A percentile compares a stretch with the other conserved stretches of the same genome.
phyloP scores from a whole-genome alignment of 768 basidiomycete species.

The Tulasnella sp. region DNA sequence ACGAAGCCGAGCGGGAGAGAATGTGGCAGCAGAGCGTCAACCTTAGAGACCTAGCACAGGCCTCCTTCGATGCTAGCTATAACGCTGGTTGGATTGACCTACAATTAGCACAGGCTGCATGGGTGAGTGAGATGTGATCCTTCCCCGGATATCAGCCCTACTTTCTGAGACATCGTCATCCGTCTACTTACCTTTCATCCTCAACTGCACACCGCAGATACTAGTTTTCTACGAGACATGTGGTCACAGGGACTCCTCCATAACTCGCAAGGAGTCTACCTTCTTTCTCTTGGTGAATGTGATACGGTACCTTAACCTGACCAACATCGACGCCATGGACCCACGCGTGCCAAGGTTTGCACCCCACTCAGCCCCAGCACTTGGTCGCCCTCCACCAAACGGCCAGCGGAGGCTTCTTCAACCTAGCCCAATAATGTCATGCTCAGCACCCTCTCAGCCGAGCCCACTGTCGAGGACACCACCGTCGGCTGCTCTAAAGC shows the following conservation, averaged over 20 bases:
- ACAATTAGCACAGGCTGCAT: constrained; percentile 17
- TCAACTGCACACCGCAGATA: neutral
- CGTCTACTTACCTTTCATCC: no score
- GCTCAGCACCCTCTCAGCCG: neutral
- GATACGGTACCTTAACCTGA: constrained; percentile 3
- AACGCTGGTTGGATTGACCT: constrained; percentile 15
- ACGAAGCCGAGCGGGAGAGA: neutral
- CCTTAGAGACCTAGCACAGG: constrained; percentile 14
- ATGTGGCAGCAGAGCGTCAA: constrained; percentile 3
- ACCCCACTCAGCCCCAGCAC: constrained; percentile 3
- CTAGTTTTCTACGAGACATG: constrained; percentile 15
- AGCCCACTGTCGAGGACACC: no score
- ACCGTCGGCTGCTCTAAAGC: no score
- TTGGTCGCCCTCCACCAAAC: neutral
- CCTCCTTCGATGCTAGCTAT: constrained; percentile 12
- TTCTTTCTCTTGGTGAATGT: constrained; percentile 9
- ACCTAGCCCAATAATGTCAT: neutral
- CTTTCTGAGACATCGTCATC: no score
- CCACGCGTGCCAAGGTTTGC: constrained; percentile 7
- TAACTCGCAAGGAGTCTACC: neutral
- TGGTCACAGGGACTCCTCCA: constrained; percentile 6
- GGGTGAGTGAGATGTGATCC: neutral
- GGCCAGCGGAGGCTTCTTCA: neutral
- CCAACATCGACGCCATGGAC: constrained; percentile 14
- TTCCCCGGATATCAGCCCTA: no score